A percentile compares a stretch with the other conserved stretches of the same genome.
These are phyloP conservation scores for Grosmannia serpens DNA, from an alignment of 2,329 filamentous ascomycete species.

Conservation along the genomic window DNA sequence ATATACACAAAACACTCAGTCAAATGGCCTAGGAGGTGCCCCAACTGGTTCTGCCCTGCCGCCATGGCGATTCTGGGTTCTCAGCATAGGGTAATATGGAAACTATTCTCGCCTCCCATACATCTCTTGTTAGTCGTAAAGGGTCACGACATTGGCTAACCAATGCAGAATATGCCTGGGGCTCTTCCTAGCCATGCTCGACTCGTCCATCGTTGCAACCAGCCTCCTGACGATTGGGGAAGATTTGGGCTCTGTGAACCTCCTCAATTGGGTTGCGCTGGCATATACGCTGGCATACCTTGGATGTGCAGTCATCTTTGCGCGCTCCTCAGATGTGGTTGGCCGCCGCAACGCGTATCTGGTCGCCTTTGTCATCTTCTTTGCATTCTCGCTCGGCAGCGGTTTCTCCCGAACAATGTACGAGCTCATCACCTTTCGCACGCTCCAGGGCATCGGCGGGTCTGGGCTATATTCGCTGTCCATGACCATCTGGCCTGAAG, in stretches of 20 bases:
- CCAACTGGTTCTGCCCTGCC: neutral
- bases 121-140: no score
- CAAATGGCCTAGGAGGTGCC: neutral
- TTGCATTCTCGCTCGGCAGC: constrained; percentile 44
- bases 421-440: constrained; percentile 37
- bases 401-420: constrained; percentile 31
- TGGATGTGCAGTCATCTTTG: constrained; percentile 42
- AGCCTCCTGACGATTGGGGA: constrained; percentile 42
- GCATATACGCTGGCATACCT: constrained; percentile 46
- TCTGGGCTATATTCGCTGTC: constrained; percentile 44
- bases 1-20: neutral
- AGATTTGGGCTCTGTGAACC: constrained; percentile 34
- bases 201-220: constrained; percentile 49
- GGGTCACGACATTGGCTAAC: neutral
- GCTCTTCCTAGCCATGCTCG: constrained; percentile 46
- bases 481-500: constrained; percentile 42
- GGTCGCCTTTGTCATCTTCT: constrained; percentile 39
- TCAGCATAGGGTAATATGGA: constrained; percentile 10
- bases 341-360: constrained; percentile 41
- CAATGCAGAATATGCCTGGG: constrained; percentile 33
- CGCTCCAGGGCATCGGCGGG: constrained; percentile 40
- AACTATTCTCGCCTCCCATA: neutral
- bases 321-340: constrained; percentile 42
- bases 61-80: constrained; percentile 9
- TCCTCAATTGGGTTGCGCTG: constrained; percentile 43